A percentile compares a stretch with the other conserved stretches of the same genome.
phyloP scores from a whole-genome alignment of 352 stramenopile species.

The Phytophthora parvispora region DNA sequence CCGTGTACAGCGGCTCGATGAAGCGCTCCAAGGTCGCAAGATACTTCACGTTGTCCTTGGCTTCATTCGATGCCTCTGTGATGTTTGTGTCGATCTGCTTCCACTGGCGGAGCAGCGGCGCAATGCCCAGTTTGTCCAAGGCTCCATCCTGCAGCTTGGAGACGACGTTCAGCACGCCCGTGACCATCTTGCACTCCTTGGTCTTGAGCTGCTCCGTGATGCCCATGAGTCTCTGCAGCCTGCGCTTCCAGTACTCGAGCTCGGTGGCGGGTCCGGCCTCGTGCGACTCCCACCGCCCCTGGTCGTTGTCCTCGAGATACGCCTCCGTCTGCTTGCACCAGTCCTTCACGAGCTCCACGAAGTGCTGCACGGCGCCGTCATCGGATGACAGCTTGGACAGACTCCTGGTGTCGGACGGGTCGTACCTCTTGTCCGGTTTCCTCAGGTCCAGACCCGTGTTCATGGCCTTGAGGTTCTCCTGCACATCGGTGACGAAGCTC shows the following conservation, averaged over 20 bases:
- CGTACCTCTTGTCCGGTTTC: slow-evolving; percentile 89
- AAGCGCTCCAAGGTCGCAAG: slow-evolving; percentile 87
- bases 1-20: slow-evolving; percentile 86
- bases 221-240: slow-evolving; percentile 84
- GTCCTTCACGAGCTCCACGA: slow-evolving; percentile 90
- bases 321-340: slow-evolving; percentile 91
- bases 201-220: slow-evolving; percentile 93
- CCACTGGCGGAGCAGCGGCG: slow-evolving; percentile 77
- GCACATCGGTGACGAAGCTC: slow-evolving; percentile 85
- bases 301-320: slow-evolving; percentile 90
- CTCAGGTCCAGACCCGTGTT: slow-evolving; percentile 89
- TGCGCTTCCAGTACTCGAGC: slow-evolving; percentile 90
- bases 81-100: slow-evolving; percentile 93
- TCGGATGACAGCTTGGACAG: slow-evolving; percentile 78
- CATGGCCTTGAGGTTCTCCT: slow-evolving; percentile 93
- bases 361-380: slow-evolving; percentile 80
- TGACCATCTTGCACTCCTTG: slow-evolving; percentile 92
- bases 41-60: slow-evolving; percentile 92
- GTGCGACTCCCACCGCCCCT: slow-evolving; percentile 82
- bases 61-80: slow-evolving; percentile 85
- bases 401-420: slow-evolving; percentile 72
- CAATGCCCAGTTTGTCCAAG: slow-evolving; percentile 74
- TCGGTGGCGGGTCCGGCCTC: slow-evolving; percentile 87
- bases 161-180: slow-evolving; percentile 81
- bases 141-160: slow-evolving; percentile 81